Percentiles rank a stretch among this genome's conserved stretches.
phyloP scores from a whole-genome alignment of 2,329 filamentous ascomycete species.

The Cladophialophora bantiana region DNA sequence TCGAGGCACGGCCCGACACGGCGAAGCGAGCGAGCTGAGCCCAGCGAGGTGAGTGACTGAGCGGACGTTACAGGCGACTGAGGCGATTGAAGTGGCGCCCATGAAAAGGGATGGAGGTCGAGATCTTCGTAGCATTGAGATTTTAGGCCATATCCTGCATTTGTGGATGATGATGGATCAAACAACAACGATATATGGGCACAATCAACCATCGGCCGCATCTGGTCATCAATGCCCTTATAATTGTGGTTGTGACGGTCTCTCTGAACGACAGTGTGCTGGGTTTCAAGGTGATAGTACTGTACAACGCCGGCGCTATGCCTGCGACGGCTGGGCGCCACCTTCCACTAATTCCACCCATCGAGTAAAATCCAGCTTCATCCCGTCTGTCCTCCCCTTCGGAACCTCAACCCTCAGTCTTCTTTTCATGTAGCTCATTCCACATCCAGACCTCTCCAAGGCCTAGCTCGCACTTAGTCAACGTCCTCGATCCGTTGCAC shows the following conservation, averaged over 20 bases:
- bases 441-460: background rate
- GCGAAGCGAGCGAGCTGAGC: no score
- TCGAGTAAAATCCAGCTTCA: background rate
- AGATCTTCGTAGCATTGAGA: no score
- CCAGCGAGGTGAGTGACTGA: no score
- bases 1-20: no score
- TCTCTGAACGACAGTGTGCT: background rate
- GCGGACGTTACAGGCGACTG: no score
- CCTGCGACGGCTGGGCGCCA: conserved; percentile 7
- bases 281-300: background rate
- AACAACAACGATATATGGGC: no score
- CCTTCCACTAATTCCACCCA: background rate
- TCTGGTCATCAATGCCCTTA: background rate
- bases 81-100: no score
- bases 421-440: background rate
- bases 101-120: no score
- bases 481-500: conserved; percentile 77
- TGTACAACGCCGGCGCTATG: conserved; percentile 29
- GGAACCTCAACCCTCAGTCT: background rate
- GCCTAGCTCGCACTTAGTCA: conserved; percentile 42
- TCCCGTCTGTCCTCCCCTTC: background rate
- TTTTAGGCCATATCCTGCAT: no score
- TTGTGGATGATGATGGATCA: no score
- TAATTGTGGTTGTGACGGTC: background rate
- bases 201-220: background rate